These are phyloP conservation scores for Paracorniculantispora psalliotae DNA, from an alignment of 2,329 filamentous ascomycete species.

Conservation along the genomic window DNA sequence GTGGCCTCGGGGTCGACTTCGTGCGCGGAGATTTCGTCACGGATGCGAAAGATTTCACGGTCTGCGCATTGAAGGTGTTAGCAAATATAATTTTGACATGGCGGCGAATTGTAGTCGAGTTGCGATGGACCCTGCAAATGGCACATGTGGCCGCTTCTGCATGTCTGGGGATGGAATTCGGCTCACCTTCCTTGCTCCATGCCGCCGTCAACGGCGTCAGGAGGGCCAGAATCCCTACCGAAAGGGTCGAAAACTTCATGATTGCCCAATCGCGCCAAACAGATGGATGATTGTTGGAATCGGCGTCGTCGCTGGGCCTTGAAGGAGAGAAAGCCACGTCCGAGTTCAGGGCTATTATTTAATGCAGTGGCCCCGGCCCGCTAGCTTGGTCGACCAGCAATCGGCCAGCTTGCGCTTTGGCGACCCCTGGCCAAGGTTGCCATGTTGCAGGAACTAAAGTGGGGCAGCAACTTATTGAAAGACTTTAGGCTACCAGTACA, in stretches of 20 bases:
- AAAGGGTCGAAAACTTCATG: slow-evolving; percentile 68
- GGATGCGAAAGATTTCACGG: slow-evolving; percentile 94
- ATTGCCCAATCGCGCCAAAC: slow-evolving; percentile 34
- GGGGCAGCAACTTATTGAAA: not conserved
- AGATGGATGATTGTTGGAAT: slow-evolving; percentile 5
- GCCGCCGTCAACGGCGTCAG: slow-evolving; percentile 64
- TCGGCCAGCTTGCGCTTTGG: slow-evolving; percentile 12
- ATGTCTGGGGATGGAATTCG: not conserved
- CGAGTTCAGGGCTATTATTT: not conserved
- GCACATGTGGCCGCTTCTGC: slow-evolving; percentile 5
- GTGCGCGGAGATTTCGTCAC: slow-evolving; percentile 78
- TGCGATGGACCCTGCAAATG: not conserved
- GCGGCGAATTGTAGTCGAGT: not conserved
- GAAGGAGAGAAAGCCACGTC: not conserved
- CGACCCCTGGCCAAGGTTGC: not conserved
- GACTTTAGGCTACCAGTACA: not conserved
- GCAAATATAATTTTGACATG: not conserved
- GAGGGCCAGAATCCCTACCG: slow-evolving; percentile 64
- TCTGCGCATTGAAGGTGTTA: slow-evolving; percentile 50
- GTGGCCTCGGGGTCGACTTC: slow-evolving; percentile 71
- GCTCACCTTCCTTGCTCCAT: slow-evolving; percentile 80
- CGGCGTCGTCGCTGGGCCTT: slow-evolving; percentile 3
- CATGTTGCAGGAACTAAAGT: slow-evolving; percentile 6
- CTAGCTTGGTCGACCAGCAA: not conserved
- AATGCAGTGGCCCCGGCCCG: slow-evolving; percentile 4